phyloP scores from a whole-genome alignment of 331 rosid genomes.

The Malus hybrid region DNA sequence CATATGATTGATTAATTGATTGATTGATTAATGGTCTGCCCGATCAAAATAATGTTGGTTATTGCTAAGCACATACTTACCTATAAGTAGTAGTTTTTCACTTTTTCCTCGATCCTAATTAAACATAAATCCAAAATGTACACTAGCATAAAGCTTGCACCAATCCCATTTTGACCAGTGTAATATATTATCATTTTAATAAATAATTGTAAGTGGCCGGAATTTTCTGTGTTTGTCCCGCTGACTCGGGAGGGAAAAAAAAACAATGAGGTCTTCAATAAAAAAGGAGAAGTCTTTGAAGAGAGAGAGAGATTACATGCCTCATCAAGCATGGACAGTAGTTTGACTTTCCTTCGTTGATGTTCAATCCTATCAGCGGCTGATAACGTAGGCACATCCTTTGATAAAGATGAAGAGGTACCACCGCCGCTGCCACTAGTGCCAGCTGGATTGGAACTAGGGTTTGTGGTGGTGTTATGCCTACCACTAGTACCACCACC shows the following conservation, averaged over 20 bases:
- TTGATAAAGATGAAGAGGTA: conserved; percentile 54
- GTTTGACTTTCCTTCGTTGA: conserved; percentile 97
- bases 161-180: background rate
- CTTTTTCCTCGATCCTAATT: background rate
- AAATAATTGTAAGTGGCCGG: conserved; percentile 28
- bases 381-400: conserved; percentile 60
- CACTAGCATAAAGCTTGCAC: conserved; percentile 2
- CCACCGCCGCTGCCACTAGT: conserved; percentile 21
- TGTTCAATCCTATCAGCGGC: conserved; percentile 89
- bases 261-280: conserved; percentile 1
- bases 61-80: background rate
- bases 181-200: too few species aligned
- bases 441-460: conserved; percentile 43
- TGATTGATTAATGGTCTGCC: background rate
- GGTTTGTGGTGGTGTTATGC: conserved; percentile 50
- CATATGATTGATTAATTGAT: too few species aligned
- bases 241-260: conserved; percentile 1
- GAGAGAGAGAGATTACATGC: conserved; percentile 59
- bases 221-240: conserved; percentile 25
- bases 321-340: conserved; percentile 96
- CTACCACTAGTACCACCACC: background rate
- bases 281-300: conserved; percentile 34
- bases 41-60: background rate
- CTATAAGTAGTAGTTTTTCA: background rate
- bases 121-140: background rate